These are phyloP conservation scores for Curvularia eragrostidis DNA, from an alignment of 2,329 filamentous ascomycete species.

Conservation along the genomic window DNA sequence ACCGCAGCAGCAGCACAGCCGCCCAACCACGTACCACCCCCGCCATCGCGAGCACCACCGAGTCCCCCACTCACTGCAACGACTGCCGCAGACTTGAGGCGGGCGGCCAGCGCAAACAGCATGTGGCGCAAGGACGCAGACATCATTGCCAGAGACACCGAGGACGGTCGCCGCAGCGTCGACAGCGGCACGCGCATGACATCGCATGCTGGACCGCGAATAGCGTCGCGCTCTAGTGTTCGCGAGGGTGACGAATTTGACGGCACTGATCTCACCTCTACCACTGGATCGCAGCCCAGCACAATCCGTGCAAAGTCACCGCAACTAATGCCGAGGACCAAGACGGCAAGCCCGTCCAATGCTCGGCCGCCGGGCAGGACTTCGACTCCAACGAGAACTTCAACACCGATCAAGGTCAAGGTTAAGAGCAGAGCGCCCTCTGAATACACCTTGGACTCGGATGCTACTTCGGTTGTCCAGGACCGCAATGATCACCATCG, in stretches of 20 bases:
- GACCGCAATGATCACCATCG: conserved; percentile 41
- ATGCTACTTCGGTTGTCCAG: conserved; percentile 55
- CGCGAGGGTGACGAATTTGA: conserved; percentile 48
- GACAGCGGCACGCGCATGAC: conserved; percentile 50
- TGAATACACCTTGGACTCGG: conserved; percentile 54
- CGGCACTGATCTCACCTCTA: conserved; percentile 54
- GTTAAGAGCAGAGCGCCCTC: conserved; percentile 50
- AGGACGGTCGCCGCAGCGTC: conserved; percentile 50
- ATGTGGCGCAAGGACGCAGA: conserved; percentile 51
- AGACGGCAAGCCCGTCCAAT: conserved; percentile 36
- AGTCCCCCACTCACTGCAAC: conserved; percentile 57
- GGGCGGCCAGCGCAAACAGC: conserved; percentile 55
- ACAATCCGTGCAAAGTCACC: conserved; percentile 46
- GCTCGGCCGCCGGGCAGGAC: conserved; percentile 32
- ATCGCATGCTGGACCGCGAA: conserved; percentile 44
- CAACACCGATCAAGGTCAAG: conserved; percentile 29
- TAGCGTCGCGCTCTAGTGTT: conserved; percentile 54
- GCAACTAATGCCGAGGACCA: conserved; percentile 25
- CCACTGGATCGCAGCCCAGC: conserved; percentile 50
- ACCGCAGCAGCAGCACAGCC: conserved; percentile 21
- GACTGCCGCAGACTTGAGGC: conserved; percentile 51
- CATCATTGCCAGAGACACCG: conserved; percentile 46
- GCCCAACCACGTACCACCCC: conserved; percentile 28
- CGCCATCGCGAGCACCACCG: conserved; percentile 50
- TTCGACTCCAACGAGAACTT: conserved; percentile 28